Evolutionary conservation across 257 asterid species (phyloP).

Genomic region (Nicotiana paniculata): DNA sequence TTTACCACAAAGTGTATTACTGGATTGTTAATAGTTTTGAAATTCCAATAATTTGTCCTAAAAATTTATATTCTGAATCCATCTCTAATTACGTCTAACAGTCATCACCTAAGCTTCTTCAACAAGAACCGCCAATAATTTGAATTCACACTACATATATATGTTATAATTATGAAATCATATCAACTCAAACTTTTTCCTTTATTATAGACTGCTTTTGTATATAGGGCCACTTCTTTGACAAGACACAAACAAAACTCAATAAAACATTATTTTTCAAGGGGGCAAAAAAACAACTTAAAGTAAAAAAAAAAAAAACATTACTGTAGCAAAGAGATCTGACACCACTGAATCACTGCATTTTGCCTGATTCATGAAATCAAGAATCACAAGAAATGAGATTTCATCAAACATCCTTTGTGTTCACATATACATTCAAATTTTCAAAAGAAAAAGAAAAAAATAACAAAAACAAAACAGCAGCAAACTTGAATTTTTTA

Average conservation of each 20-base stretch:
- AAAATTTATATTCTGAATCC: background rate
- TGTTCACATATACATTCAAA: background rate
- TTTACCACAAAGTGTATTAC: background rate
- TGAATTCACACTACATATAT: constrained; percentile 10
- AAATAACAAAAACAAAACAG: too few species aligned
- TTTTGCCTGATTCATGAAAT: constrained; percentile 27
- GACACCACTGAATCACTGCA: constrained; percentile 36
- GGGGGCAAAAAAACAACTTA: background rate
- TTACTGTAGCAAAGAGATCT: constrained; percentile 31
- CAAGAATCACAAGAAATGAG: constrained; percentile 28
- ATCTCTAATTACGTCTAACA: background rate
- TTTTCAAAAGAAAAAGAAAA: background rate
- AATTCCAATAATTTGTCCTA: too few species aligned
- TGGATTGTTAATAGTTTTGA: too few species aligned
- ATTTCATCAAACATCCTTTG: constrained; percentile 3
- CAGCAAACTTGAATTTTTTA: background rate
- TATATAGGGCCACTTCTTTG: constrained; percentile 22
- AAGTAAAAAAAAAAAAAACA: constrained; percentile 10
- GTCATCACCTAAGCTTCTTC: background rate
- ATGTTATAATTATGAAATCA: constrained; percentile 31
- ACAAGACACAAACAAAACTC: constrained; percentile 48
- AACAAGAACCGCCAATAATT: constrained; percentile 28
- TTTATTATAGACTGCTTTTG: background rate
- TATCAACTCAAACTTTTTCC: constrained; percentile 26
- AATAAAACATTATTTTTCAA: constrained; percentile 14